These are phyloP conservation scores for Annulohypoxylon stygium DNA, from an alignment of 495 filamentous ascomycete species.

Conservation along the genomic window DNA sequence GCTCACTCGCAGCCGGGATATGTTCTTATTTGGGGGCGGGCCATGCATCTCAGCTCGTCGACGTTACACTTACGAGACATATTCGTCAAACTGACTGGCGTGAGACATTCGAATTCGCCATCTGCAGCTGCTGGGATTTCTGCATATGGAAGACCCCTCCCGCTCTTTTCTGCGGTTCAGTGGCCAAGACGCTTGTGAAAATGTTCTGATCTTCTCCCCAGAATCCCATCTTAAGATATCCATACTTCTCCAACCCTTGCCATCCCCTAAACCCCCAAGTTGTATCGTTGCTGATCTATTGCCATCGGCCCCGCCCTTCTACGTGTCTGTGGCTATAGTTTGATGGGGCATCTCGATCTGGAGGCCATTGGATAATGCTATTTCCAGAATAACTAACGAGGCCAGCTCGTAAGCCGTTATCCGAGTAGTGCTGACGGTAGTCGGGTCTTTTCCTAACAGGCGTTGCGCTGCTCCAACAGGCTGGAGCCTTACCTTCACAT, in stretches of 20 bases:
- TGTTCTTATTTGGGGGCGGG: slow-evolving; percentile 36
- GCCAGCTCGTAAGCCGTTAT: slow-evolving; percentile 18
- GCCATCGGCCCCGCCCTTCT: slow-evolving; percentile 19
- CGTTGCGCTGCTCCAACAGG: slow-evolving; percentile 22
- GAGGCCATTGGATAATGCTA: slow-evolving; percentile 16
- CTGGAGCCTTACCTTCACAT: slow-evolving; percentile 15
- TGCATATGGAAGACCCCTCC: slow-evolving; percentile 30
- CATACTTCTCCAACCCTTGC: slow-evolving; percentile 38
- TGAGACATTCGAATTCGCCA: slow-evolving; percentile 16
- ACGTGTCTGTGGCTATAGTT: slow-evolving; percentile 21
- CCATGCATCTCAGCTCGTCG: slow-evolving; percentile 33
- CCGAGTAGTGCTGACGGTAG: slow-evolving; percentile 38
- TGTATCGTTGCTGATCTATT: slow-evolving; percentile 31
- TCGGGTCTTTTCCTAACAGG: slow-evolving; percentile 29
- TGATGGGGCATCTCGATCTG: slow-evolving; percentile 36
- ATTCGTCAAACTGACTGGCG: slow-evolving; percentile 39
- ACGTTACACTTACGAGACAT: slow-evolving; percentile 39
- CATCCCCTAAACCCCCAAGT: slow-evolving; percentile 9
- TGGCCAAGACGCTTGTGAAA: slow-evolving; percentile 19
- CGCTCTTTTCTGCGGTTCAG: slow-evolving; percentile 27
- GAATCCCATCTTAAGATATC: slow-evolving; percentile 40
- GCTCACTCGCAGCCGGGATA: slow-evolving; percentile 16
- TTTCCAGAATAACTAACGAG: slow-evolving; percentile 28
- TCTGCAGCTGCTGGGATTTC: slow-evolving; percentile 30
- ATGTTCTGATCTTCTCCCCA: slow-evolving; percentile 35